Conservation (phyloP, 2,329 filamentous ascomycete species). For the Ascochyta lentis region DNA sequence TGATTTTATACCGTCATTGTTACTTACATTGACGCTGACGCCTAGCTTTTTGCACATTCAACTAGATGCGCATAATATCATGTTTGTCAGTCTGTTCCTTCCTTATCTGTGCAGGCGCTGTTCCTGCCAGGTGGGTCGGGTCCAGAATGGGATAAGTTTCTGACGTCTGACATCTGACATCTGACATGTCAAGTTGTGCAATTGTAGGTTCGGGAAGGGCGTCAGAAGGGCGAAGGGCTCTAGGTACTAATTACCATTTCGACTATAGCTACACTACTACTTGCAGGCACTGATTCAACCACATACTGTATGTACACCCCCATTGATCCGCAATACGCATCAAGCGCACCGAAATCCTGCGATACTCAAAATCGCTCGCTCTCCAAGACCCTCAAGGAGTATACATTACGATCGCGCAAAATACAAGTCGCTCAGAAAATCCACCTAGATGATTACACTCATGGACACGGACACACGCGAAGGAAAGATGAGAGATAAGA, state of each 20-base stretch:
- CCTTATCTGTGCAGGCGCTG: neutral
- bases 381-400: constrained; percentile 16
- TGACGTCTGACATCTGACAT: neutral
- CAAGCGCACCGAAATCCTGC: constrained; percentile 6
- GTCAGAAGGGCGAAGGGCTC: neutral
- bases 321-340: constrained; percentile 4
- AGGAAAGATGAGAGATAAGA: constrained; percentile 14
- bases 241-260: constrained; percentile 1
- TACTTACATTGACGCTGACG: neutral
- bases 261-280: constrained; percentile 9
- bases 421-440: constrained; percentile 1
- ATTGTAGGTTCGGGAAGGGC: neutral
- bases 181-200: neutral
- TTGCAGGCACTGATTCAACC: neutral
- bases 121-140: neutral
- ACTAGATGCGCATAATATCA: neutral
- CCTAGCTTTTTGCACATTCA: neutral
- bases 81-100: neutral
- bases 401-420: constrained; percentile 19
- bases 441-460: constrained; percentile 12
- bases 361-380: neutral
- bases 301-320: constrained; percentile 5
- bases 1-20: neutral
- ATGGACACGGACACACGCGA: constrained; percentile 12
- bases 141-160: neutral